Evolutionary conservation across 306 rosid species (phyloP), one percentile per base, ranked within the genome.

Genomic region (Gastrolobium bilobum): DNA sequence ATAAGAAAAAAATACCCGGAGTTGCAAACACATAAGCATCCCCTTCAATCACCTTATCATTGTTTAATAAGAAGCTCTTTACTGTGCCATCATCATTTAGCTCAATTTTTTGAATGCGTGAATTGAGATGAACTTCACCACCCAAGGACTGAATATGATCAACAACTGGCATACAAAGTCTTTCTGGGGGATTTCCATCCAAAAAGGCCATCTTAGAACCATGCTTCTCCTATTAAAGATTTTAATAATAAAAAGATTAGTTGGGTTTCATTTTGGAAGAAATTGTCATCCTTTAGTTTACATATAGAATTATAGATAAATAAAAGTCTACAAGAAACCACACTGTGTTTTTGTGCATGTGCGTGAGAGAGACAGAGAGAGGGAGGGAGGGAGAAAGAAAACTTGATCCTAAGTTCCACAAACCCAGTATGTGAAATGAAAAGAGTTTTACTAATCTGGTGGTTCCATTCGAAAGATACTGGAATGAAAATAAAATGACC

Each of bases 131-230:
- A 44, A 95, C 97, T 88, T 95, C 98, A 53, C 99, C 99, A 34
- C 97, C 98, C 79, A 91, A 83, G 54, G 97, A 91, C 64, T 71
- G 89, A 87, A 95, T 79, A 86, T 95, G 94, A 65, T 95, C 91
- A 34, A 87, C 99, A 81, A 95, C 83, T 11, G 99, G 99, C 94
- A 79, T 77, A 82, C 99, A 95, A 26, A 95, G 98, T 87, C 99
- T 92, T 88, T 95, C 99, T 0, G 99, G 99, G 38, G 99, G 99
- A 43, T 84, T 91, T 31, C 99, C 99, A 81, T 95, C 99, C 86
- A 95, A 89, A 86, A 95, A 95, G 71, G 99, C 99, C 97, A 95
- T 92, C 87, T 95, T 95, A 70, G 99, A 95, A 73, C 99, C 99
- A 75, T 95, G 97, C 83, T 95, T 95, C 87, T 95, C 99, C 99